phyloP scores from a whole-genome alignment of 176 grass and related monocot species.

The Luzula sylvatica region DNA sequence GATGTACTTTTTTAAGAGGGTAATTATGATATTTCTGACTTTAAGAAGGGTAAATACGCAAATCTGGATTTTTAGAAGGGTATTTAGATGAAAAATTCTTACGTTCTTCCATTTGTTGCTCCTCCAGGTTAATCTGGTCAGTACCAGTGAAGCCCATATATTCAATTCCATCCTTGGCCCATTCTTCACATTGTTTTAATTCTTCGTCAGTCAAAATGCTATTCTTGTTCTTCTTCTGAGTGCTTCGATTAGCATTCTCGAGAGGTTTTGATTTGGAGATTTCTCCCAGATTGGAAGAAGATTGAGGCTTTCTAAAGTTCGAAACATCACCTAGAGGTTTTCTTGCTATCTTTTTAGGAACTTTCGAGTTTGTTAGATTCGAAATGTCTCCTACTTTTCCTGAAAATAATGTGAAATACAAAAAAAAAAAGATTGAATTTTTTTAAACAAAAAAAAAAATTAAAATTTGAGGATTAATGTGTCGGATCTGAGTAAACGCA shows the following conservation, averaged over 20 bases:
- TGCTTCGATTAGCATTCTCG: background rate
- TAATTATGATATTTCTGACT: too few relatives aligned
- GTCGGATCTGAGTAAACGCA: background rate
- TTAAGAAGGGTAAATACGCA: too few relatives aligned
- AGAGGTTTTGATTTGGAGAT: slow-evolving; percentile 1
- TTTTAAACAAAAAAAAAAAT: background rate
- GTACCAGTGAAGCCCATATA: slow-evolving; percentile 5
- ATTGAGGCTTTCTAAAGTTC: slow-evolving; percentile 3
- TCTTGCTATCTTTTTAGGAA: background rate
- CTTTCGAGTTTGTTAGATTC: background rate
- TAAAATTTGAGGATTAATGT: background rate
- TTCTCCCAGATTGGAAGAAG: background rate
- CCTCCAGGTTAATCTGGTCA: slow-evolving; percentile 11
- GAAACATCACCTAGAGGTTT: slow-evolving; percentile 17
- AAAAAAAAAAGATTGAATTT: background rate
- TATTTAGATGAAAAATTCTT: background rate
- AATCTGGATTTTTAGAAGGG: too few relatives aligned
- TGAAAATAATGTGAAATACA: background rate
- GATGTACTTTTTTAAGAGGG: too few relatives aligned
- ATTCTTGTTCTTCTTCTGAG: slow-evolving; percentile 1
- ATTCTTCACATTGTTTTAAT: slow-evolving; percentile 8
- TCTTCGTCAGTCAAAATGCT: background rate
- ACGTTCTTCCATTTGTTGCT: slow-evolving; percentile 11
- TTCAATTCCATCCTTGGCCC: slow-evolving; percentile 12
- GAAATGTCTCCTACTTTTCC: slow-evolving; percentile 3